Percentiles rank a stretch among this genome's conserved stretches.
These are phyloP conservation scores for Eucalyptus erythrocorys DNA, from an alignment of 345 rosid genomes.

Conservation along the genomic window DNA sequence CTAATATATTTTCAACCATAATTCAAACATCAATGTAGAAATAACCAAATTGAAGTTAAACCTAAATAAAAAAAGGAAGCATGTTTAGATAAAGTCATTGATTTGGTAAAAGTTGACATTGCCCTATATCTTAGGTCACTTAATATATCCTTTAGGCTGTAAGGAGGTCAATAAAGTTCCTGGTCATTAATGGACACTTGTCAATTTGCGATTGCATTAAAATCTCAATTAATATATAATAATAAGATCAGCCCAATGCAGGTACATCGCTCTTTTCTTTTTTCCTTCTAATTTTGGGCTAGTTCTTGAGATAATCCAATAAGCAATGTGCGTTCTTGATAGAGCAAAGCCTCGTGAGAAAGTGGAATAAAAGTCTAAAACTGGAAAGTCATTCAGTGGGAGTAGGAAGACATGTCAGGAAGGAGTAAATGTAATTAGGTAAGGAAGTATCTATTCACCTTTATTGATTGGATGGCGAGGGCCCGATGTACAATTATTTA, in stretches of 20 bases:
- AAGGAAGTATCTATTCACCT: neutral
- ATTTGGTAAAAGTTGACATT: neutral
- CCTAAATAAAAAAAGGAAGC: neutral
- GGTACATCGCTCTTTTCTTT: neutral
- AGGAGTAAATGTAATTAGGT: neutral
- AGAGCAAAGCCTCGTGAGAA: neutral
- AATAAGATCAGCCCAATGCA: neutral
- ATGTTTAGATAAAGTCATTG: neutral
- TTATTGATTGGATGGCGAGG: neutral
- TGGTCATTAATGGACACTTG: neutral
- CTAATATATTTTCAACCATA: neutral
- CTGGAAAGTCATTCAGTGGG: neutral
- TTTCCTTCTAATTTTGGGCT: neutral
- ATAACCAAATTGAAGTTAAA: neutral
- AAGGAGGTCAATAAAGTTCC: neutral
- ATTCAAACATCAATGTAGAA: neutral
- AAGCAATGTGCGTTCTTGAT: neutral
- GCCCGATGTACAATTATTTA: neutral
- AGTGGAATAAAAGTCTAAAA: neutral
- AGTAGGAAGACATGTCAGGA: neutral
- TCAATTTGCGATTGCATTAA: neutral
- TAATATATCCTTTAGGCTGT: neutral
- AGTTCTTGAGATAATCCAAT: neutral
- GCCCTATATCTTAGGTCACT: neutral
- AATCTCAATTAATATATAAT: neutral